A percentile compares a stretch with the other conserved stretches of the same genome.
Conservation (phyloP, 805 yeast genomes). For the Candida adriatica region DNA sequence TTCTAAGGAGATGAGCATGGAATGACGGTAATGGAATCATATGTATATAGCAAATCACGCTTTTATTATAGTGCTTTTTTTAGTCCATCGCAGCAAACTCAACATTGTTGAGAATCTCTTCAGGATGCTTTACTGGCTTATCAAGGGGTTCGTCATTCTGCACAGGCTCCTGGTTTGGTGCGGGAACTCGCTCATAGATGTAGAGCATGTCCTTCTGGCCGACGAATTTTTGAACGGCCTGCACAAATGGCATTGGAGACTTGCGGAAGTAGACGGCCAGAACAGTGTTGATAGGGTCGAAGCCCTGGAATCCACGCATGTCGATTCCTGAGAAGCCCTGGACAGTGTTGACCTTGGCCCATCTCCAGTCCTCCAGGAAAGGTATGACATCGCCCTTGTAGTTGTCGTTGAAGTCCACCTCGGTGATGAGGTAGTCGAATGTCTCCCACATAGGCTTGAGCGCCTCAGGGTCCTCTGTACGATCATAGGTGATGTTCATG, state of each 20-base stretch:
- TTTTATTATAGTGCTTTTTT: not conserved
- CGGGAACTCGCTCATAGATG: constrained; percentile 16
- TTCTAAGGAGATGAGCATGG: constrained; percentile 8
- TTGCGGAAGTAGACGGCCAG: constrained; percentile 4
- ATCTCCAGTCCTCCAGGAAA: constrained; percentile 26
- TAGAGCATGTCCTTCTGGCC: constrained; percentile 7
- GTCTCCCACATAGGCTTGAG: constrained; percentile 37
- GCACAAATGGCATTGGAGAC: constrained; percentile 12
- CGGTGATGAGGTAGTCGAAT: constrained; percentile 47
- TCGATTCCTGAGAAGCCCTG: constrained; percentile 37
- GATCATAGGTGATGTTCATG: constrained; percentile 51
- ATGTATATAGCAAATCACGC: not conserved
- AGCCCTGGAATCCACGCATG: constrained; percentile 8
- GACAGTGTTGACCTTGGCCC: constrained; percentile 37
- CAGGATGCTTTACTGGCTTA: not conserved
- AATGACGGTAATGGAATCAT: not conserved
- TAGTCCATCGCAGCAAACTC: not conserved
- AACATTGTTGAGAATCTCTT: constrained; percentile 1
- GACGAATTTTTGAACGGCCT: constrained; percentile 10
- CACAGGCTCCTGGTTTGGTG: too few relatives aligned
- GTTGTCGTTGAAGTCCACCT: constrained; percentile 11
- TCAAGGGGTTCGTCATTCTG: constrained; percentile 2
- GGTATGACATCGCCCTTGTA: constrained; percentile 16
- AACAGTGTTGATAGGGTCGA: constrained; percentile 8
- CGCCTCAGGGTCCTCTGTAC: constrained; percentile 48